Evolutionary conservation across 2,329 filamentous ascomycete species (phyloP), one percentile per base, ranked within the genome.

Genomic region (Metarhizium sp.): DNA sequence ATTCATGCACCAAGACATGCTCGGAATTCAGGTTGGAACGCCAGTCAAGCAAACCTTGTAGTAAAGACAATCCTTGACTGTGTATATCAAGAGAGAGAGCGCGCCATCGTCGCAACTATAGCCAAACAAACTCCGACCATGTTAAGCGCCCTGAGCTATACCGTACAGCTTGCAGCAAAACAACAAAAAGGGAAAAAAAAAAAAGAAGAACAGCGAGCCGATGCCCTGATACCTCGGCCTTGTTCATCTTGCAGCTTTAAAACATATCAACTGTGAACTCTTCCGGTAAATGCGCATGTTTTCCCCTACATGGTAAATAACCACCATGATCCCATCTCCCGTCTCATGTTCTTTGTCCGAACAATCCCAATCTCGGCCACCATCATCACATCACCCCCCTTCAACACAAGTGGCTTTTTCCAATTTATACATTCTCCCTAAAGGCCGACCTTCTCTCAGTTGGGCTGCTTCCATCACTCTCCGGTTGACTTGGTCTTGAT

Each of bases 381-480:
- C 42, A 20, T 16, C 11, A 40, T 16, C 11, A 5, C 38, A 11
- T 40, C 32, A 2, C 10, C 32, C 32, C 32, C 14, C 14, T 0
- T 20, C 3, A 14, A 20, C 11, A 16, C 16, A n/a, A 30, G 10
- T 38, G 14, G 11, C 3, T 29, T 50, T 50, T 50, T 7, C 14
- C 32, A 51, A 2, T 46, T 69, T 68, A 88, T 66, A 90, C 78
- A 59, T 87, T 79, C 73, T 90, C 87, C 57, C 78, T 76, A 64
- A 90, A 90, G 60, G 87, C 78, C 58, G 85, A 88, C 66, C 80
- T 79, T 69, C 86, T 76, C 73, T 87, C 85, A 8, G 80, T 80
- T n/a, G 82, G 82, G 66, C 82, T 86, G 55, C 80, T 77, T 34
- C 74, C 73, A 29, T 61, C 62, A 59, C 71, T 73, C 8, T 69